These are phyloP conservation scores for Gilbertella persicaria DNA, from an alignment of 371 early-diverging fungal genomes.

Conservation along the genomic window DNA sequence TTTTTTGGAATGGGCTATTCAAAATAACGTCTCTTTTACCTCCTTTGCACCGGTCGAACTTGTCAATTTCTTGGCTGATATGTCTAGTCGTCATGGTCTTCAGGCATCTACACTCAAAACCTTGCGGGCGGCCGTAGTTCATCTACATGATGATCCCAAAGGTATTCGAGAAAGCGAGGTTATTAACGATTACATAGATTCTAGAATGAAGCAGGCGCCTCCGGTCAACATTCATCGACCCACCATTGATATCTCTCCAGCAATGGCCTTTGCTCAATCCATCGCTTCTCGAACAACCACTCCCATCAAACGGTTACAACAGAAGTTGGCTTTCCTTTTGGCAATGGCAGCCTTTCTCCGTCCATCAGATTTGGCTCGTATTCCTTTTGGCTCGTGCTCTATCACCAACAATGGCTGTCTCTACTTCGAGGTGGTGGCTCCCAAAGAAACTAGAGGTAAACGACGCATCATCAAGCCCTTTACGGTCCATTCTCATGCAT, in stretches of 20 bases:
- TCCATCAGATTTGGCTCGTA: slow-evolving; percentile 18
- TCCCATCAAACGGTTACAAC: neutral
- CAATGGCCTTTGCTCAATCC: neutral
- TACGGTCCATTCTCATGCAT: too few species aligned
- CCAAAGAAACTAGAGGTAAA: too few species aligned
- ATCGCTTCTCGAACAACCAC: slow-evolving; percentile 1
- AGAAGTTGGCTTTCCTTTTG: slow-evolving; percentile 16
- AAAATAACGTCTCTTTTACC: neutral
- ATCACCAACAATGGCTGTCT: too few species aligned
- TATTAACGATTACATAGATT: slow-evolving; percentile 1
- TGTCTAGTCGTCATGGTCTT: neutral
- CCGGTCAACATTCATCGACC: neutral
- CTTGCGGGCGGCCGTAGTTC: slow-evolving; percentile 9
- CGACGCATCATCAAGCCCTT: too few species aligned
- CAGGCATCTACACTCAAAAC: slow-evolving; percentile 7
- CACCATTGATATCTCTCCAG: neutral
- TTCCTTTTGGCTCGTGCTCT: too few species aligned
- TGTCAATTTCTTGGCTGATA: slow-evolving; percentile 13
- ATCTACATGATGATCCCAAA: slow-evolving; percentile 5
- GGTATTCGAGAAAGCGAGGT: neutral
- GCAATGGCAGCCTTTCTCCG: slow-evolving; percentile 14
- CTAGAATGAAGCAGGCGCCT: neutral
- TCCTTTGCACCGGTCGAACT: slow-evolving; percentile 1
- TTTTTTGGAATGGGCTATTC: slow-evolving; percentile 4
- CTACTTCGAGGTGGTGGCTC: too few species aligned